Percentiles rank a stretch among this genome's conserved stretches.
phyloP scores from a whole-genome alignment of 306 rosid genomes.

The Sesbania bispinosa region DNA sequence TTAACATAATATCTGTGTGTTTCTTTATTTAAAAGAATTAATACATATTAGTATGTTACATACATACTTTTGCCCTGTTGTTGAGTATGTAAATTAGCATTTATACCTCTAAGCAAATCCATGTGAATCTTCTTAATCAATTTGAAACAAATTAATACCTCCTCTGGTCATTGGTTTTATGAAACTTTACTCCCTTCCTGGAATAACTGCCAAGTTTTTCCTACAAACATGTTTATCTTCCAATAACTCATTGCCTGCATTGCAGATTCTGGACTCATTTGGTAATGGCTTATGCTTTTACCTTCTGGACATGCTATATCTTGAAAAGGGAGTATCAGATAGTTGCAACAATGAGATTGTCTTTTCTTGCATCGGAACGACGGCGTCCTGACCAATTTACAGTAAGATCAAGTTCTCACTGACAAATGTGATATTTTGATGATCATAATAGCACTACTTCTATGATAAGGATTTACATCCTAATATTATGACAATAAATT shows the following conservation, averaged over 20 bases:
- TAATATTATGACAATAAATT: not conserved
- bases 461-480: not conserved
- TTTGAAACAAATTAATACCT: not conserved
- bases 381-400: constrained; percentile 95
- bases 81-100: not conserved
- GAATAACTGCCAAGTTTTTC: not conserved
- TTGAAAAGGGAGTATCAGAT: constrained; percentile 78
- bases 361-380: constrained; percentile 76
- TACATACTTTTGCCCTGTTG: not conserved
- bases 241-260: constrained; percentile 20
- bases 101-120: not conserved
- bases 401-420: constrained; percentile 43
- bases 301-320: constrained; percentile 87
- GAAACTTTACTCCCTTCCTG: not conserved
- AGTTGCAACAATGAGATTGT: constrained; percentile 83
- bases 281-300: constrained; percentile 93
- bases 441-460: constrained; percentile 1
- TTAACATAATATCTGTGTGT: not conserved
- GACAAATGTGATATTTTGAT: not conserved
- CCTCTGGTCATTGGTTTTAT: not conserved
- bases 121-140: not conserved
- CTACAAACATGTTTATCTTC: constrained; percentile 5
- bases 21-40: too few relatives aligned
- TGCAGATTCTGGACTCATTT: constrained; percentile 98
- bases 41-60: too few relatives aligned